These are phyloP conservation scores for Boeremia lycopersici DNA, from an alignment of 2,329 filamentous ascomycete species.

Conservation along the genomic window DNA sequence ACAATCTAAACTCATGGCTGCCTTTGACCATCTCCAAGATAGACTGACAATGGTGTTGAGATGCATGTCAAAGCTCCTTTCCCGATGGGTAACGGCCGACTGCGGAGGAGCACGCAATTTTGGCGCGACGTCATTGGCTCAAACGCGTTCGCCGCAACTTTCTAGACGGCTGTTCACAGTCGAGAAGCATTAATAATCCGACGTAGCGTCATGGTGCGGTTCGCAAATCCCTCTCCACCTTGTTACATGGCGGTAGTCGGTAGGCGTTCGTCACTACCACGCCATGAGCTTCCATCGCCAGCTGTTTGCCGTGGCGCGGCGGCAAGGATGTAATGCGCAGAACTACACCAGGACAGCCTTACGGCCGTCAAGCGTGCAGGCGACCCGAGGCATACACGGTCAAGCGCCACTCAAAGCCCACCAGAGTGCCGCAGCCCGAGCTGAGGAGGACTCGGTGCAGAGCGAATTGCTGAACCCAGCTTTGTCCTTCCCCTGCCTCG, in stretches of 20 bases:
- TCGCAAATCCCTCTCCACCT: conserved; percentile 3
- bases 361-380: conserved; percentile 16
- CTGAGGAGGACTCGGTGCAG: conserved; percentile 27
- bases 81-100: conserved; percentile 5
- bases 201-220: conserved; percentile 6
- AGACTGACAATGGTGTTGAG: background rate
- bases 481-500: conserved; percentile 50
- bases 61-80: conserved; percentile 5
- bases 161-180: conserved; percentile 6
- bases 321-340: conserved; percentile 15
- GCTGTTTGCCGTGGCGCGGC: conserved; percentile 32
- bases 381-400: conserved; percentile 37
- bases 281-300: conserved; percentile 42
- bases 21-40: no score
- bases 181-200: conserved; percentile 11
- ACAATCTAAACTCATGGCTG: no score
- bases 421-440: conserved; percentile 23
- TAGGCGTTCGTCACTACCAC: conserved; percentile 1
- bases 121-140: conserved; percentile 12
- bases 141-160: background rate
- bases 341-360: conserved; percentile 12
- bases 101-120: conserved; percentile 19
- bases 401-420: conserved; percentile 36
- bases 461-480: conserved; percentile 48
- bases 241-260: background rate